A percentile compares a stretch with the other conserved stretches of the same genome.
Evolutionary conservation across 805 yeast species (phyloP).

Genomic region (Yarrowia porcina): DNA sequence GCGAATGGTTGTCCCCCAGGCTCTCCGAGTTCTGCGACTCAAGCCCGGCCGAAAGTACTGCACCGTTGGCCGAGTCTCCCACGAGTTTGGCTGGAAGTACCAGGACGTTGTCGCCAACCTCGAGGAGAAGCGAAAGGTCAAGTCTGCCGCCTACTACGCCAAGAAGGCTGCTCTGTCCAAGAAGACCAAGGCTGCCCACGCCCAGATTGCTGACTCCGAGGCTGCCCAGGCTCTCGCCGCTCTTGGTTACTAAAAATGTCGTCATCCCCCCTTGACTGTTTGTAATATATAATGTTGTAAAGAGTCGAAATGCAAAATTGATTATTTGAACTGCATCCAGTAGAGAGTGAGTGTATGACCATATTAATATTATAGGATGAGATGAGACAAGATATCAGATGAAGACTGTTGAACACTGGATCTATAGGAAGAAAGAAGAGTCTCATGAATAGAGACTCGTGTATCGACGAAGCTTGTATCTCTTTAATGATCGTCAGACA

Average conservation of each 20-base stretch:
- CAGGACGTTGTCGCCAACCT: constrained; percentile 94
- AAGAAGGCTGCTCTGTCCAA: constrained; percentile 95
- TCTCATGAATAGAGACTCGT: no score
- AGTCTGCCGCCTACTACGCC: constrained; percentile 98
- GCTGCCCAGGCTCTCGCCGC: constrained; percentile 92
- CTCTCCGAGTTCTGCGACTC: constrained; percentile 97
- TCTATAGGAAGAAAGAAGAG: no score
- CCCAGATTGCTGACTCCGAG: constrained; percentile 84
- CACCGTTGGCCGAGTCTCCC: constrained; percentile 92
- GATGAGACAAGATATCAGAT: no score
- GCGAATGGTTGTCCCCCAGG: constrained; percentile 99
- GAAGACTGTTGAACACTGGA: no score
- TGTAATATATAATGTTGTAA: not conserved
- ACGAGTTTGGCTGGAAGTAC: constrained; percentile 99
- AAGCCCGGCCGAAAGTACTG: constrained; percentile 99
- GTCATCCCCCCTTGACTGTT: constrained; percentile 9
- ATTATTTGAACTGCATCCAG: not conserved
- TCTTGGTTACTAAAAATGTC: constrained; percentile 80
- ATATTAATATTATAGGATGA: no score
- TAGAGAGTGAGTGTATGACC: not conserved
- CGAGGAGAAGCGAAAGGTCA: constrained; percentile 99
- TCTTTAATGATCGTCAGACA: no score
- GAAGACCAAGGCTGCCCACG: constrained; percentile 84
- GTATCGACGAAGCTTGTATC: no score
- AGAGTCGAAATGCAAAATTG: constrained; percentile 14